Base-by-base conservation (phyloP, 2,329 filamentous ascomycete genomes). In the Bipolaris gigantea region DNA sequence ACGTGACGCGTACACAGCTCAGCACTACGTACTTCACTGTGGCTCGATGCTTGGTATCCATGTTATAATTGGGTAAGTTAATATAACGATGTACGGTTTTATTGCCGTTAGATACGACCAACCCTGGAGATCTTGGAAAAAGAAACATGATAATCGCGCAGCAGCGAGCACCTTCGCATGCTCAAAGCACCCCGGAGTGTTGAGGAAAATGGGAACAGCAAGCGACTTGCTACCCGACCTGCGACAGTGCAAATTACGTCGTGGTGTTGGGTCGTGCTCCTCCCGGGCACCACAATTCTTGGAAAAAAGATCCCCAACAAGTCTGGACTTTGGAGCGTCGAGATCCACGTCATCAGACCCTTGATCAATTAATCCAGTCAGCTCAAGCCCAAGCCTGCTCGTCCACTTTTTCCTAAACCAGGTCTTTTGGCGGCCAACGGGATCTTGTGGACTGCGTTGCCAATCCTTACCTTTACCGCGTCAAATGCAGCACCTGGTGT, bases 401-500 rank as follows among this genome's bases (percentile, higher is more conserved):
- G 60, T 34, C 49, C 50, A 48, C 46, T 51, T 45, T 50, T 60
- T 27, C 53, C 54, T 21, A 59, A 48, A 13, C 49, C 60, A 18
- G 50, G 53, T 34, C 63, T 59, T 52, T 60, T 67, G 16, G 54
- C 47, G 23, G 51, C 55, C 30, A 76, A 51, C 11, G 69, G 61
- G 36, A 77, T 64, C n/a, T 60, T 63, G 45, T 71, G 64, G 25
- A 75, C 62, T 5, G 57, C 53, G 46, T 77, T 78, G 3, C 80
- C 80, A 36, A 81, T 73, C 53, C 79, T 77, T n/a, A 76, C 70
- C 64, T 82, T 82, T 30, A 81, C 72, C 11, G 70, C 71, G 5
- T 72, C 58, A 47, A 81, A 76, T 4, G 52, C 48, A 19, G 70
- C 62, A 19, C 61, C 50, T 25, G 73, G 64, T 7, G 60, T 46